Percentiles rank a stretch among this genome's conserved stretches.
phyloP scores from a whole-genome alignment of 176 grass and related monocot genomes.

The Hordeum vulgare region MorexV3_pseudomolecules_assembly NC_058523.1:510951891-510952390 shows the following conservation, averaged over 20 bases:
- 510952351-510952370: conserved; percentile 18
- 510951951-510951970: conserved; percentile 89
- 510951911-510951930: conserved; percentile 74
- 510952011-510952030: background rate
- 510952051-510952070: background rate
- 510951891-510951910: conserved; percentile 94
- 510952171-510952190: background rate
- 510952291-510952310: background rate
- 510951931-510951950: conserved; percentile 93
- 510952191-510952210: background rate
- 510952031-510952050: background rate
- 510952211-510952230: background rate
- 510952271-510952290: background rate
- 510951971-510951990: conserved; percentile 80
- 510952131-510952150: background rate
- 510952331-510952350: background rate
- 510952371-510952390: background rate
- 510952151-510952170: background rate
- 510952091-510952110: background rate
- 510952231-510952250: too few species aligned
- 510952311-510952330: background rate
- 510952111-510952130: background rate
- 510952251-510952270: background rate
- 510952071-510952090: background rate
- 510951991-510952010: conserved; percentile 25